Base-by-base conservation (phyloP, 2,329 filamentous ascomycete species). In the Metarhizium robertsii region DNA sequence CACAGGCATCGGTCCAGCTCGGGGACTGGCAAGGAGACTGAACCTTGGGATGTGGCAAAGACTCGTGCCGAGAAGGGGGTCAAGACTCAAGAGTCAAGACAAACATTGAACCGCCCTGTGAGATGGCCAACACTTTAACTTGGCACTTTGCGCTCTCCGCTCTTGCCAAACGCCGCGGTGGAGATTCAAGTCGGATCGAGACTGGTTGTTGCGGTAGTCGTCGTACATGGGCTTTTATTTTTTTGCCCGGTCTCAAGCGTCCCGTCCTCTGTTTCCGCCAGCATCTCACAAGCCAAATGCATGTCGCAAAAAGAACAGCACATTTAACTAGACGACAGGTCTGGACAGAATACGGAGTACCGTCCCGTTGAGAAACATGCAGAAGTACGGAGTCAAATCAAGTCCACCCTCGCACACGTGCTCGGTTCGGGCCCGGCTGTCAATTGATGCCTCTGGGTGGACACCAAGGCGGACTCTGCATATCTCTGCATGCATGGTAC, bases 251-350 rank as follows among this genome's bases (percentile, higher is more conserved):
- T 30, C 45, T 48, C 45, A 16, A 46, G 7, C 20, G 30, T 48
- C 25, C 51, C 34, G 25, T 29, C 50, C 42, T 48, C 52, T 46
- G 55, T 34, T 10, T 34, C 45, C 46, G 52, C 25, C 48, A 36
- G 40, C 40, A 43, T 54, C n/a, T 36, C 36, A 56, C 54, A 36
- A 43, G 20, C 32, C 30, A 20, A 30, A 57, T 45, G 48, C 52
- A 52, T 49, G 42, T 57, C 47, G 40, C 40, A 48, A 49, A 50
- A 49, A 50, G 36, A 6, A 30, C 47, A 30, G 38, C 43, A 40
- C 14, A 36, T 36, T 6, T 20, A 50, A 14, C 14, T 25, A 25
- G 40, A 42, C 40, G 40, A 16, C n/a, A 16, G n/a, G 14, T 16
- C 25, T 25, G 25, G 25, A 25, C 25, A 25, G n/a, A 40, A 20